Base-by-base conservation (phyloP, 805 yeast genomes). In the Nakazawaea ambrosiae region DNA sequence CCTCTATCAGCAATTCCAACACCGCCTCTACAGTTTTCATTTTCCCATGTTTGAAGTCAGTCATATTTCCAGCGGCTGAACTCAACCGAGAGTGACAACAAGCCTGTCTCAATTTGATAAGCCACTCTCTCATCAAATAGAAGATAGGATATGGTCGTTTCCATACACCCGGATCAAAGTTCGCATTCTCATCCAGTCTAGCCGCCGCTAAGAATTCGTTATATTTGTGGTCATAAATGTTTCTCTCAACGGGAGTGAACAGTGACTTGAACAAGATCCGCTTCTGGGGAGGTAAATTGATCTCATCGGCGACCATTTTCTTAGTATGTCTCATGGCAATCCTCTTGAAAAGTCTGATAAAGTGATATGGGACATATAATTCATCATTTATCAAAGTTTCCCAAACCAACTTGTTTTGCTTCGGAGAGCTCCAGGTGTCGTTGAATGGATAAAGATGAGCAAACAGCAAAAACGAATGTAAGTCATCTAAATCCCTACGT, bases 201-300 rank as follows among this genome's bases (percentile, higher is more conserved):
- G 75, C 83, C 22, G 63, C 70, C 12, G 57, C 50, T 36, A 76
- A 61, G 49, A 87, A 86, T n/a, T 73, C 70, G 15, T 70, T 66
- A 50, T 75, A 75, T 16, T 75, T 47, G 45, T 77, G 76, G 36
- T 78, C 71, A 53, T 92, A 92, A 49, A 85, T 80, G 51, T 85
- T 87, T 50, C 83, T 82, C 53, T 92, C 98, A 16, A 92, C 73
- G 0, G 86, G 78, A 3, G 83, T 78, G 54, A 92, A 83, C 2
- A 88, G 86, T 15, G 85, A 66, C 1, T 84, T 68, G 34, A 92
- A 57, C 32, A 88, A 61, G 8, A 78, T 66, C 36, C 95, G 66
- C 3, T 68, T 67, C 53, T 92, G 98, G 0, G 76, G 75, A 0
- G 98, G 98, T 8, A 92, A 63, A 28, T 66, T 53, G 12, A 92